phyloP scores from a whole-genome alignment of 768 basidiomycete species.

The Rhodocollybia butyracea region DNA sequence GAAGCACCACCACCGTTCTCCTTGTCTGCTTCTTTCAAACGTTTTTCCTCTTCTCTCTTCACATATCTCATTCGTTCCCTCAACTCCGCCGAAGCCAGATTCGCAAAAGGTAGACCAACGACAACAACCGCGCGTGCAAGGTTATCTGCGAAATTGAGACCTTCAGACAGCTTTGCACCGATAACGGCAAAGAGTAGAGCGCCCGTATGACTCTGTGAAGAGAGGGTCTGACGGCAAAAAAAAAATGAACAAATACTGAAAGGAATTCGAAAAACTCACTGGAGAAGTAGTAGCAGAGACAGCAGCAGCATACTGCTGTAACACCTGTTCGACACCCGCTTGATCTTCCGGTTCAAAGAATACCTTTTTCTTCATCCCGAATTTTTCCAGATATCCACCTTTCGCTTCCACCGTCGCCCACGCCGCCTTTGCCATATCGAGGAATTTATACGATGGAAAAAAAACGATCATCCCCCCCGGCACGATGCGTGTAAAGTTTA shows the following conservation, averaged over 20 bases:
- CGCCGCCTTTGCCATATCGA: slow-evolving; percentile 58
- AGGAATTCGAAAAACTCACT: too few relatives aligned
- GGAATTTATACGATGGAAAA: slow-evolving; percentile 86
- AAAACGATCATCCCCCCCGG: slow-evolving; percentile 93
- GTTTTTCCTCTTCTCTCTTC: slow-evolving; percentile 50
- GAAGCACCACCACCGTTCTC: slow-evolving; percentile 18
- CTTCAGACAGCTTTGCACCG: slow-evolving; percentile 96
- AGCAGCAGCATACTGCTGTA: slow-evolving; percentile 69
- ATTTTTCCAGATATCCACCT: slow-evolving; percentile 57
- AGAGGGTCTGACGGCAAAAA: neutral
- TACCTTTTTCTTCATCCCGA: slow-evolving; percentile 77
- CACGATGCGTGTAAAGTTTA: slow-evolving; percentile 76
- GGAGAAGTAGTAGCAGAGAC: slow-evolving; percentile 16
- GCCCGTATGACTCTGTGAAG: slow-evolving; percentile 35
- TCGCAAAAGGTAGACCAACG: slow-evolving; percentile 91
- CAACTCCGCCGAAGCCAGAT: slow-evolving; percentile 86
- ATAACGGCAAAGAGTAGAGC: slow-evolving; percentile 92
- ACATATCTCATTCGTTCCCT: slow-evolving; percentile 91
- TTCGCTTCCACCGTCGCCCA: slow-evolving; percentile 55
- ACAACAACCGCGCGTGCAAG: slow-evolving; percentile 85
- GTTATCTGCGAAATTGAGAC: slow-evolving; percentile 72
- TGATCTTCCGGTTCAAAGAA: slow-evolving; percentile 85
- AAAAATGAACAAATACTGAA: neutral
- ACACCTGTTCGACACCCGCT: slow-evolving; percentile 65
- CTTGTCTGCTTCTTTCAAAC: slow-evolving; percentile 7